These are phyloP conservation scores for Solanum sitiens DNA, from an alignment of 257 asterid genomes.

Conservation along the genomic window DNA sequence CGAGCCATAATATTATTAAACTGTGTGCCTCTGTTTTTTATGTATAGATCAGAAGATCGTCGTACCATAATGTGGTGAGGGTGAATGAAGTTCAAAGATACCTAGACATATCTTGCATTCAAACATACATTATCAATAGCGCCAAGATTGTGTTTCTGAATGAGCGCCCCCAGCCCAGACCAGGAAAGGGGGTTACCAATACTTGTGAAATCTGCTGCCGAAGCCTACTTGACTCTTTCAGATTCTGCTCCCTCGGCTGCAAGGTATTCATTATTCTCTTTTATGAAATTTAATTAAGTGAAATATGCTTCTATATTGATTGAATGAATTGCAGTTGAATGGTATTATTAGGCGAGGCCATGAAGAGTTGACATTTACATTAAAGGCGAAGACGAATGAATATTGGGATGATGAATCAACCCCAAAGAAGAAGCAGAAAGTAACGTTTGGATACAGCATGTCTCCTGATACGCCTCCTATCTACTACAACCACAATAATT, in stretches of 20 bases:
- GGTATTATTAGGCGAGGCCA: slow-evolving; percentile 34
- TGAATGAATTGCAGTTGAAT: slow-evolving; percentile 29
- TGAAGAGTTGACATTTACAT: slow-evolving; percentile 30
- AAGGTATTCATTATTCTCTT: slow-evolving; percentile 15
- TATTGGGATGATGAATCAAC: slow-evolving; percentile 28
- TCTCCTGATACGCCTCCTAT: slow-evolving; percentile 56
- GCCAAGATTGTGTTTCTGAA: slow-evolving; percentile 46
- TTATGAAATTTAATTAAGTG: no score
- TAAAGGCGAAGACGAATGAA: slow-evolving; percentile 20
- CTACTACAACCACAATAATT: slow-evolving; percentile 30
- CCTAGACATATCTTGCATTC: slow-evolving; percentile 49
- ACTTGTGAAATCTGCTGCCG: slow-evolving; percentile 48
- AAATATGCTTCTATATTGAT: not conserved
- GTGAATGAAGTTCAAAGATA: slow-evolving; percentile 39
- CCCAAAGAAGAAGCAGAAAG: slow-evolving; percentile 27
- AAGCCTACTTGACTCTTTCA: slow-evolving; percentile 44
- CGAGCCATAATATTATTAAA: not conserved
- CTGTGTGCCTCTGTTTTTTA: not conserved
- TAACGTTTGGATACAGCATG: slow-evolving; percentile 3
- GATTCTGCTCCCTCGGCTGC: slow-evolving; percentile 56
- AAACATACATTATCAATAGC: slow-evolving; percentile 40
- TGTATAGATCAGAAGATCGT: slow-evolving; percentile 45
- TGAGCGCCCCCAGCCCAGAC: slow-evolving; percentile 42
- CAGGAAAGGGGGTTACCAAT: slow-evolving; percentile 45
- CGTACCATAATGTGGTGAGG: slow-evolving; percentile 49